Evolutionary conservation across 1,284 basidiomycete genomes (phyloP).

Genomic region (Neotropicomus parvogracilis): DNA sequence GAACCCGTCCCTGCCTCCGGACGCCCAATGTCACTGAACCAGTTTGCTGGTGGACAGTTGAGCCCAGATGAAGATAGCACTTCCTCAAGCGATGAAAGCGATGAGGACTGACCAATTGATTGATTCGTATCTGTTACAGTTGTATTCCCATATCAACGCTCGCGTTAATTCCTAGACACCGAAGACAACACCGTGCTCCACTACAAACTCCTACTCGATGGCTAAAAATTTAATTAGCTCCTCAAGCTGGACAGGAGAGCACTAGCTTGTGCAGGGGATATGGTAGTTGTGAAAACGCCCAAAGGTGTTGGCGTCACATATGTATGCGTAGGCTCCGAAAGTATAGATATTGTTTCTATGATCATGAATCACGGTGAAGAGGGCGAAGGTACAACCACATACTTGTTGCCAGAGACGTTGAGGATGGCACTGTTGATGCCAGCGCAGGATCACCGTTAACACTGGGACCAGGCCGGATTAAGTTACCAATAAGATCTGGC

Average conservation of each 20-base stretch:
- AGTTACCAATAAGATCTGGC: no score
- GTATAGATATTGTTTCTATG: neutral
- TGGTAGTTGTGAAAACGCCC: conserved; percentile 6
- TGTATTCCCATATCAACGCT: conserved; percentile 2
- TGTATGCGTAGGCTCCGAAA: conserved; percentile 4
- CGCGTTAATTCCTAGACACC: conserved; percentile 8
- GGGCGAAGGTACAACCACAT: no score
- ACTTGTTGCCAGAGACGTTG: no score
- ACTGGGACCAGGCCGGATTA: no score
- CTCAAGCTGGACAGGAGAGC: conserved; percentile 13
- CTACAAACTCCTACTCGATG: conserved; percentile 2
- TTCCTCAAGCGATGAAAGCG: conserved; percentile 64
- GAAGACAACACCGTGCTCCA: conserved; percentile 3
- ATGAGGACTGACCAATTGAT: conserved; percentile 61
- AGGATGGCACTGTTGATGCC: no score
- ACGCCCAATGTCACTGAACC: conserved; percentile 52
- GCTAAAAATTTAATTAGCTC: conserved; percentile 5
- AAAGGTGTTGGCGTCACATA: conserved; percentile 3
- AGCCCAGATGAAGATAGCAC: conserved; percentile 55
- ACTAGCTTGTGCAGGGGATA: conserved; percentile 16
- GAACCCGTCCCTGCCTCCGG: conserved; percentile 32
- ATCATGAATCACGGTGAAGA: no score
- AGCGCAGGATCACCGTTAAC: no score
- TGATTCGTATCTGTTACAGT: conserved; percentile 20
- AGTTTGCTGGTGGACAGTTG: conserved; percentile 43